Evolutionary conservation across 1,284 basidiomycete genomes (phyloP).

Genomic region (Malassezia slooffiae): DNA sequence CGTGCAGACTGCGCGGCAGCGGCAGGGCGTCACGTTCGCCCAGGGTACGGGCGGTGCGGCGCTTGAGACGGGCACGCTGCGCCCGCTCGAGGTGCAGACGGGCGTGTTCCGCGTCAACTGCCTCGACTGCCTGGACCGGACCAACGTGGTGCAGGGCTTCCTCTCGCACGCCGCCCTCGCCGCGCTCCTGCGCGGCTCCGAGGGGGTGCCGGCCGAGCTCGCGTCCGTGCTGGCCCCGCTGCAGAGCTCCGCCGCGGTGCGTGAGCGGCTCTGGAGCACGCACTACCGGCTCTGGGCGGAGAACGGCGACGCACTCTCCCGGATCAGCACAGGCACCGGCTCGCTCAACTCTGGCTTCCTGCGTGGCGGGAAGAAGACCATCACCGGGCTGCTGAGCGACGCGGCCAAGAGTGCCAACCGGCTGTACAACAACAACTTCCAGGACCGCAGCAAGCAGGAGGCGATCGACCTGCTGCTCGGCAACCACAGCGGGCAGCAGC

Average conservation of each 20-base stretch:
- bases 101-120: constrained; percentile 92
- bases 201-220: neutral
- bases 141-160: constrained; percentile 86
- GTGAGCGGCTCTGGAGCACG: constrained; percentile 60
- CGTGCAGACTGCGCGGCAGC: constrained; percentile 55
- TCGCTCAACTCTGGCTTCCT: constrained; percentile 92
- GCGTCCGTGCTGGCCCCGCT: constrained; percentile 35
- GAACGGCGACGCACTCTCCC: constrained; percentile 47
- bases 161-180: constrained; percentile 33
- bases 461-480: constrained; percentile 94
- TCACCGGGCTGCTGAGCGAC: constrained; percentile 59
- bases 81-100: constrained; percentile 55
- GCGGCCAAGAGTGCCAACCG: constrained; percentile 69
- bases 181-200: neutral
- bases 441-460: constrained; percentile 84
- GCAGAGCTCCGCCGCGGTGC: neutral
- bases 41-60: constrained; percentile 52
- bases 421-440: constrained; percentile 93
- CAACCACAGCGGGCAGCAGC: constrained; percentile 73
- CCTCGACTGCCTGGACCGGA: constrained; percentile 88
- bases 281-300: constrained; percentile 86
- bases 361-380: constrained; percentile 77
- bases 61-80: neutral
- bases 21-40: constrained; percentile 63
- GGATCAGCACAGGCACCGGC: constrained; percentile 93